These are phyloP conservation scores for Candida neerlandica DNA, from an alignment of 1,139 yeast species.

Conservation along the genomic window DNA sequence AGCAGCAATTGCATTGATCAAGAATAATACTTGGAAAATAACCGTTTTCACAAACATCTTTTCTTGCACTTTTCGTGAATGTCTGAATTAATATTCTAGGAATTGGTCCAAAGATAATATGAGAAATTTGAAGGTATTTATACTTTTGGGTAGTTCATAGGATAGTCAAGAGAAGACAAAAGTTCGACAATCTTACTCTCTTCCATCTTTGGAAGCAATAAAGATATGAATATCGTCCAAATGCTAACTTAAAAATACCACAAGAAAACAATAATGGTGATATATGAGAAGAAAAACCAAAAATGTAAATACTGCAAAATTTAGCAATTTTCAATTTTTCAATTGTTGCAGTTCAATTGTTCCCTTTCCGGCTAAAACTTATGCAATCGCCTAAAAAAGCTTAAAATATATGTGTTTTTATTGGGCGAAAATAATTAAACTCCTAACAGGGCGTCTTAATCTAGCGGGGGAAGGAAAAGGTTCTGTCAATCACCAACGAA, in stretches of 20 bases:
- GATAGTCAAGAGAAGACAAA: neutral
- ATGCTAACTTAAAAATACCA: neutral
- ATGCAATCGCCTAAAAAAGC: neutral
- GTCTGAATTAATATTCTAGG: neutral
- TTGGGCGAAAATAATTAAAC: neutral
- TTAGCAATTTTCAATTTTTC: neutral
- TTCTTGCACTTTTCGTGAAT: neutral
- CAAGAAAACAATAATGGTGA: neutral
- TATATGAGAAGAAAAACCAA: neutral
- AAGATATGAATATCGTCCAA: neutral
- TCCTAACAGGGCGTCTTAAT: neutral
- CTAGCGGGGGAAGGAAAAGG: neutral
- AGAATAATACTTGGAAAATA: neutral
- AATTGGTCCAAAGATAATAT: no score
- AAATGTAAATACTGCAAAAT: neutral
- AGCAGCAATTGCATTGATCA: constrained; percentile 6
- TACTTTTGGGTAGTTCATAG: no score
- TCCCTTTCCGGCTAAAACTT: neutral
- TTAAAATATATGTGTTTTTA: neutral
- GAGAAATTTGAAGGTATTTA: no score
- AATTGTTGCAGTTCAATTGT: neutral
- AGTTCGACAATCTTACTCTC: neutral
- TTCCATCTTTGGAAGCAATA: neutral
- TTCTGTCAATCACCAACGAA: no score
- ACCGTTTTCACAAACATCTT: constrained; percentile 4